Base-by-base conservation (phyloP, 164 flowering plant genomes). In the Hamamelis virginiana region DNA sequence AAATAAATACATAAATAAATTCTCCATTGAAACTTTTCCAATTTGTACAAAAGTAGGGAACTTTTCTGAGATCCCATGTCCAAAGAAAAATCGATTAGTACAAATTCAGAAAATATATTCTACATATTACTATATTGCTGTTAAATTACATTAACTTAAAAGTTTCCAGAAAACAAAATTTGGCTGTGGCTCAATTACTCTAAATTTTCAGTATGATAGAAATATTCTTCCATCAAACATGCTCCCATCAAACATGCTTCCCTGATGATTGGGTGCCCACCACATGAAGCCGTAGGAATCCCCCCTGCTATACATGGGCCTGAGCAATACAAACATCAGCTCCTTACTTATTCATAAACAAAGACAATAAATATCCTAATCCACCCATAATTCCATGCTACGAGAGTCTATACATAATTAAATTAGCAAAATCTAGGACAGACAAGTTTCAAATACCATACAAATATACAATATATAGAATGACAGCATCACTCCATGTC, bases 401-500 rank as follows among this genome's bases (percentile, higher is more conserved):
- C 43, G 6, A 48, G 23, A 60, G 71, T 27, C 15, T 23, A 60
- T 26, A 53, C 62, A 65, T 8, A 45, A 5, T 15, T 61, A 55
- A 62, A 28, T 45, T 8, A 19, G 46, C 51, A 18, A 65, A 66
- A 64, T 52, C 21, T 33, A 33, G 41, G 6, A 33, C 41, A 33
- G 4, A 33, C 41, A 2, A 33, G 41, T 2, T 6, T 6, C 41
- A 33, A 33, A 33, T 33, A n/a, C n/a, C n/a, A n/a, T n/a, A n/a
- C n/a, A n/a, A n/a, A n/a, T n/a, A n/a, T n/a, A n/a, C n/a, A n/a
- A n/a, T n/a, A n/a, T n/a, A n/a, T n/a, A n/a, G n/a, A 33, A 33
- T 33, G 69, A 63, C 72, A 44, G 58, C 76, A 74, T 72, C 76
- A 68, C 47, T 73, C 57, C 76, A 74, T 55, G 68, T 74, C 72